Conservation (phyloP, 192 early-diverging fungal species). For the Funneliformis mosseae region DNA sequence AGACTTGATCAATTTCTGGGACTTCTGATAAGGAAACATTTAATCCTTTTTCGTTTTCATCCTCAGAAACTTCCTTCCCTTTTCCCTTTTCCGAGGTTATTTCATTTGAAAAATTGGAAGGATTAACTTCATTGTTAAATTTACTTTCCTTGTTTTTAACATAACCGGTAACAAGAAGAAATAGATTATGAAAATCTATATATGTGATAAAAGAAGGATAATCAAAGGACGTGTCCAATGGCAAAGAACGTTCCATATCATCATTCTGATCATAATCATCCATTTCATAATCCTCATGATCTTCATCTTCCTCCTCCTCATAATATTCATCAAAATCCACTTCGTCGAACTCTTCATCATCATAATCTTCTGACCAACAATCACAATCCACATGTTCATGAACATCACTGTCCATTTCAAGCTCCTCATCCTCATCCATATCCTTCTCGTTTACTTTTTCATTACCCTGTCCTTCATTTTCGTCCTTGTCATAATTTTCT, state of each 20-base stretch:
- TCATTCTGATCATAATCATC: not conserved
- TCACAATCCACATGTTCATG: not conserved
- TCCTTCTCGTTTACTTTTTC: not conserved
- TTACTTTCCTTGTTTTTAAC: not conserved
- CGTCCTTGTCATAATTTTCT: not conserved
- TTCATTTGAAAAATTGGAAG: not conserved
- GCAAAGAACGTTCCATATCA: not conserved
- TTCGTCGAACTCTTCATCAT: not conserved
- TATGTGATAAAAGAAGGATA: not conserved
- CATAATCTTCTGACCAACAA: not conserved
- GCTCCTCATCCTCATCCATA: not conserved
- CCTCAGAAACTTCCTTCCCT: not conserved
- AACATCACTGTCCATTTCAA: not conserved
- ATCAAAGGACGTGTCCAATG: not conserved
- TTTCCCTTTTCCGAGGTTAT: not conserved
- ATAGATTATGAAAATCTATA: not conserved
- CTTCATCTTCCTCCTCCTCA: not conserved
- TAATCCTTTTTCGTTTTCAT: not conserved
- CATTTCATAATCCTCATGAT: not conserved
- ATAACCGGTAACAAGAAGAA: not conserved
- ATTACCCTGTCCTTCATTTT: not conserved
- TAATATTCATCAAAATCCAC: not conserved
- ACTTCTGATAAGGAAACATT: not conserved
- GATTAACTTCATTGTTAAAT: not conserved
- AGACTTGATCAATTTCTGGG: not conserved